Conservation (phyloP, 1,284 basidiomycete genomes). For the Mrakiaceae sp. region DNA sequence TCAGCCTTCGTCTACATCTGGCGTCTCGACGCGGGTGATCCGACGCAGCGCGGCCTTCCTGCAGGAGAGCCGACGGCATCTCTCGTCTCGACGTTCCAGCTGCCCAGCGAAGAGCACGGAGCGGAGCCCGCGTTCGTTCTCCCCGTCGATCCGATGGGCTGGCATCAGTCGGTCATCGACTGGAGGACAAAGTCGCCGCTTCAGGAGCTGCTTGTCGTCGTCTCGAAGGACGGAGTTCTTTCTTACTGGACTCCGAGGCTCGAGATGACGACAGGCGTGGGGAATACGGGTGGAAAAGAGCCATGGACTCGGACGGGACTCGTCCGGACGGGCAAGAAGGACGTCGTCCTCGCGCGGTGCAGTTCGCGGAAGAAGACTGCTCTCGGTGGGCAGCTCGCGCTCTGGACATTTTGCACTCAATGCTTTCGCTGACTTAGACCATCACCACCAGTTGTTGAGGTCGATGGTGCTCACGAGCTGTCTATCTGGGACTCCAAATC, state of each 20-base stretch:
- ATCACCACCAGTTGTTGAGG: no score
- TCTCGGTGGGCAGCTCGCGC: slow-evolving; percentile 38
- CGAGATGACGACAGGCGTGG: slow-evolving; percentile 32
- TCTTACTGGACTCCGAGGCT: slow-evolving; percentile 60
- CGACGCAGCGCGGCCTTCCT: slow-evolving; percentile 28
- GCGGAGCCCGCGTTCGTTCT: slow-evolving; percentile 33
- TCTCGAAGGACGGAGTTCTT: slow-evolving; percentile 59
- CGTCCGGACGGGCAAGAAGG: slow-evolving; percentile 56
- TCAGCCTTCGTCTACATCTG: slow-evolving; percentile 32
- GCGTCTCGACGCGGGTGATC: slow-evolving; percentile 22
- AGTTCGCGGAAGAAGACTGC: slow-evolving; percentile 84
- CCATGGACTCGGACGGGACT: slow-evolving; percentile 45
- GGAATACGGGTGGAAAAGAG: neutral
- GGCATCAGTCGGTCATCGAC: slow-evolving; percentile 44
- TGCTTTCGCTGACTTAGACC: no score
- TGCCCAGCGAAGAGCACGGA: slow-evolving; percentile 23
- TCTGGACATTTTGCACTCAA: no score
- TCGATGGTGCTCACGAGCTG: slow-evolving; percentile 44
- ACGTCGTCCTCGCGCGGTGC: slow-evolving; percentile 59
- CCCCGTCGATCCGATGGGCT: slow-evolving; percentile 84
- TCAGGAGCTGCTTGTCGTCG: slow-evolving; percentile 65
- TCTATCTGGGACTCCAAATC: slow-evolving; percentile 91
- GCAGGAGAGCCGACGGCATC: slow-evolving; percentile 17
- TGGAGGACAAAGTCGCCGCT: slow-evolving; percentile 27
- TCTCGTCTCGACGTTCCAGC: slow-evolving; percentile 26